phyloP scores from a whole-genome alignment of 176 grass and related monocot species.

The Puya raimondii region DNA sequence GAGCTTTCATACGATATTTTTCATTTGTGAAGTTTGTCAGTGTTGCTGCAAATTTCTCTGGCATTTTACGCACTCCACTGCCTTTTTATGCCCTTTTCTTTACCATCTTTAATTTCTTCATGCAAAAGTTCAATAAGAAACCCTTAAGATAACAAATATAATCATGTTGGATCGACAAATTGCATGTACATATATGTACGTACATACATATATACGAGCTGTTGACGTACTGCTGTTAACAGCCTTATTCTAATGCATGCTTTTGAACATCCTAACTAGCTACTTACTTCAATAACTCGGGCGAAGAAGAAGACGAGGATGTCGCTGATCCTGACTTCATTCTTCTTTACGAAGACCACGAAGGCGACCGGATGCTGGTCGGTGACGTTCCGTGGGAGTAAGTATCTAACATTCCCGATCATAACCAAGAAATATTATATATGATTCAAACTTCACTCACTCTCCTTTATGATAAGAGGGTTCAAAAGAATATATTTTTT shows the following conservation, averaged over 20 bases:
- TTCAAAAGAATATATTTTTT: not conserved
- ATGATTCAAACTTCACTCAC: not conserved
- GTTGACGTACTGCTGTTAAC: no score
- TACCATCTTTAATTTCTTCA: not conserved
- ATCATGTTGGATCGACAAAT: no score
- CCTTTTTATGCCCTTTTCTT: not conserved
- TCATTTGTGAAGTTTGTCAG: not conserved
- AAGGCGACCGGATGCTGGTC: conserved; percentile 75
- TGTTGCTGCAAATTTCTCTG: not conserved
- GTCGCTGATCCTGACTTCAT: conserved; percentile 29
- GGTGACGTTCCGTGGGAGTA: conserved; percentile 98
- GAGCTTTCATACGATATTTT: not conserved
- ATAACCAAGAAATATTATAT: not conserved
- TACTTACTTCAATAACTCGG: conserved; percentile 21
- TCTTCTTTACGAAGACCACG: conserved; percentile 83
- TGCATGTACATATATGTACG: no score
- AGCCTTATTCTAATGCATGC: not conserved
- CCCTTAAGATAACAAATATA: no score
- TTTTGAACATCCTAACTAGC: not conserved
- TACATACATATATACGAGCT: no score
- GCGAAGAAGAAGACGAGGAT: conserved; percentile 11
- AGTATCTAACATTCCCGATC: conserved; percentile 15
- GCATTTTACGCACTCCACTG: not conserved
- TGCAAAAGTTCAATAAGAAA: not conserved
- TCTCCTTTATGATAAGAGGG: not conserved